phyloP scores from a whole-genome alignment of 176 grass and related monocot species.

The Oryza punctata region DNA sequence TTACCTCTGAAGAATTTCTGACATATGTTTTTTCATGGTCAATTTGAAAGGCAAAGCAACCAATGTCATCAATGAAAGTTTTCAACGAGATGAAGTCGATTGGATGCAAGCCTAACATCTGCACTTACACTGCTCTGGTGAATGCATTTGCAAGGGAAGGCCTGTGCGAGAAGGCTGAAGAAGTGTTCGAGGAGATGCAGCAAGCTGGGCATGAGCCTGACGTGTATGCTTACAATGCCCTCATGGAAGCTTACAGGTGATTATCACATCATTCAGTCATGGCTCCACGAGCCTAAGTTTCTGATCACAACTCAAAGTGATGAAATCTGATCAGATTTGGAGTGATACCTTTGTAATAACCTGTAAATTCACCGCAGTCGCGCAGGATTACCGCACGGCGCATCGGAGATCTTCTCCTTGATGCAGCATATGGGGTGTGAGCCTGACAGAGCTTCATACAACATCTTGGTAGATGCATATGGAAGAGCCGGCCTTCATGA shows the following conservation, averaged over 20 bases:
- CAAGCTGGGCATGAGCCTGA: constrained; percentile 78
- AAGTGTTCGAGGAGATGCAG: constrained; percentile 86
- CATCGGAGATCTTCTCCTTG: constrained; percentile 81
- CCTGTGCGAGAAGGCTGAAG: constrained; percentile 90
- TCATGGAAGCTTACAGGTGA: constrained; percentile 96
- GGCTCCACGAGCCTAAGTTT: not conserved
- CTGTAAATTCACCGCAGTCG: constrained; percentile 41
- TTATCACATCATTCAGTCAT: not conserved
- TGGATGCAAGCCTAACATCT: constrained; percentile 86
- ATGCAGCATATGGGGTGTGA: constrained; percentile 95
- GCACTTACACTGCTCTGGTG: constrained; percentile 87
- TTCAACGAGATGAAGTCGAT: constrained; percentile 89
- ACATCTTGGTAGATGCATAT: constrained; percentile 92
- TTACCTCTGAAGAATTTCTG: not conserved
- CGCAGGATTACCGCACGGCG: constrained; percentile 71
- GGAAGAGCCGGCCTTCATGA: constrained; percentile 83
- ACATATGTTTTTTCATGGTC: not conserved
- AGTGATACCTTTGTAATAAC: too few species aligned
- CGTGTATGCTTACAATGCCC: constrained; percentile 89
- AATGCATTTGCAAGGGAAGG: constrained; percentile 90
- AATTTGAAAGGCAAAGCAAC: constrained; percentile 66
- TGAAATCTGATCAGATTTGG: not conserved
- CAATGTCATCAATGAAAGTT: constrained; percentile 60
- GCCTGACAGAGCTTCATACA: constrained; percentile 89
- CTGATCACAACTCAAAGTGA: not conserved